Conservation (phyloP, 345 rosid genomes). For the Carallia pectinifolia region DNA sequence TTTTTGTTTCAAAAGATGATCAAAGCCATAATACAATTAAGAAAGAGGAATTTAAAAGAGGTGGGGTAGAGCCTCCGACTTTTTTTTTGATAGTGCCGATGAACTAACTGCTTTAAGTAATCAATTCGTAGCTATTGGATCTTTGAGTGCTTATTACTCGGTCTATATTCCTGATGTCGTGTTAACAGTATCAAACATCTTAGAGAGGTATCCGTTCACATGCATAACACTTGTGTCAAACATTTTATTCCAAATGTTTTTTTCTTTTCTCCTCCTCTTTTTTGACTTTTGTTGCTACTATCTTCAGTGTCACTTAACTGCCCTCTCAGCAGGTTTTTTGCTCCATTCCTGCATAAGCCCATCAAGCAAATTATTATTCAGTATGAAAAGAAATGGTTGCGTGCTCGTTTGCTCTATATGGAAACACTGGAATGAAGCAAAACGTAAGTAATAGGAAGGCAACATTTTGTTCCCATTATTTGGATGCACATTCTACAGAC, state of each 20-base stretch:
- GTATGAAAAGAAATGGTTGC: neutral
- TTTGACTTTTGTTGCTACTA: slow-evolving; percentile 8
- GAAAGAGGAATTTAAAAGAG: too few species aligned
- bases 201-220: neutral
- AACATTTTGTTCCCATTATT: neutral
- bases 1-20: too few species aligned
- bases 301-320: slow-evolving; percentile 4
- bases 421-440: neutral
- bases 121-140: slow-evolving; percentile 35
- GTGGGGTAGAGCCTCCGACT: too few species aligned
- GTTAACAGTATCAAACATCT: neutral
- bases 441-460: neutral
- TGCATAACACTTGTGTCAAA: neutral
- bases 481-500: neutral
- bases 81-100: too few species aligned
- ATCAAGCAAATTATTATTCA: too few species aligned
- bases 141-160: slow-evolving; percentile 3
- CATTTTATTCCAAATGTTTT: neutral
- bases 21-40: too few species aligned
- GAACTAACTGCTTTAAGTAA: too few species aligned
- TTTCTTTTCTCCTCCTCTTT: slow-evolving; percentile 11
- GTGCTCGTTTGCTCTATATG: slow-evolving; percentile 3
- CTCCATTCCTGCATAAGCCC: neutral
- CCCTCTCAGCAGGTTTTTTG: slow-evolving; percentile 13
- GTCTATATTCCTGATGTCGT: neutral